Base-by-base conservation (phyloP, 805 yeast genomes). In the Yarrowia sp. region DNA sequence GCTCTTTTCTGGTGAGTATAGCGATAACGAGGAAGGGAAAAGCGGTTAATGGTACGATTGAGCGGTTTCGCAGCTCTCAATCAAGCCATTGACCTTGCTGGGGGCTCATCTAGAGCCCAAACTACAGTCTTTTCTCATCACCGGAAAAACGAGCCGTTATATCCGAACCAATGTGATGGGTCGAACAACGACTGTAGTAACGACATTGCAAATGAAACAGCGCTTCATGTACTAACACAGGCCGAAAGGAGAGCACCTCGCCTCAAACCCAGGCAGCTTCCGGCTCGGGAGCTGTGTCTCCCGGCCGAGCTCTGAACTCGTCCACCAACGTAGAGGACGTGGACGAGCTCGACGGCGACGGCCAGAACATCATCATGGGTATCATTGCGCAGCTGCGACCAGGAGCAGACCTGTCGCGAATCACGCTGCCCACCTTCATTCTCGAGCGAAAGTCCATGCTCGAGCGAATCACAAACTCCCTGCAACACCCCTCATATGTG, bases 381-480 rank as follows among this genome's bases (percentile, higher is more conserved):
- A 91, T 94, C 70, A 95, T 94, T 69, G 82, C 97, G 12, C 98
- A 94, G 79, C 83, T 94, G 75, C 87, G 97, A 73, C 97, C 96
- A 0, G 98, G 98, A 1, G 86, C 90, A 67, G 99, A 95, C 76
- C 82, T 95, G 71, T 84, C 97, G 0, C 85, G 94, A 74, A 94
- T 95, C 72, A 94, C 99, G 0, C 82, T 95, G 66, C 99, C 99
- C 5, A 95, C 99, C 0, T 95, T 95, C 74, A 92, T 95, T 64
- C 82, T 95, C 67, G 99, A 95, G 78, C 89, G 96, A 77, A 95
- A 93, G 79, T 90, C 97, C 1, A 93, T 95, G 98, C 82, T 95
- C 68, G 99, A 95, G 78, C 86, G 99, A 76, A 91, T 95, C 73
- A 90, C 98, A 3, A 95, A 95, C 77, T 90, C 87, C 76, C 84